Conservation (phyloP, 176 grass and related monocot genomes). For the Luzula sylvatica region DNA sequence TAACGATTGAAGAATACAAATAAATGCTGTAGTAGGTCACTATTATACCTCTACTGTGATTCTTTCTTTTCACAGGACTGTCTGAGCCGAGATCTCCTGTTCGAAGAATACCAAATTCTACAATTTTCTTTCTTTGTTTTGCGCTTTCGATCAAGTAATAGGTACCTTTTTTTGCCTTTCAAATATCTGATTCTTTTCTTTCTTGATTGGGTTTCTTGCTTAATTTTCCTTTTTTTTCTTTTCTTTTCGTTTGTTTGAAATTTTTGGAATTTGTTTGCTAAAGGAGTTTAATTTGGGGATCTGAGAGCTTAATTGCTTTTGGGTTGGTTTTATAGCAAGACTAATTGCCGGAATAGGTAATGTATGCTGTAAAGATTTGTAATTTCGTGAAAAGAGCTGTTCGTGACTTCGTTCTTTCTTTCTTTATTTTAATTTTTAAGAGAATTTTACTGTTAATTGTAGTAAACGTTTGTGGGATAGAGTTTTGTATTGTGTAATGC, state of each 20-base stretch:
- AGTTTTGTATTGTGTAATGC: slow-evolving; percentile 13
- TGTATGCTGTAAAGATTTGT: background rate
- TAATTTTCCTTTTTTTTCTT: background rate
- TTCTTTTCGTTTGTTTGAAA: slow-evolving; percentile 4
- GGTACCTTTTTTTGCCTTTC: slow-evolving; percentile 4
- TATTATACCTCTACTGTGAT: background rate
- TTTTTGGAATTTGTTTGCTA: slow-evolving; percentile 4
- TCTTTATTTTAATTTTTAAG: background rate
- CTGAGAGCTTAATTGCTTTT: background rate
- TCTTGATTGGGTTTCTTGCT: background rate
- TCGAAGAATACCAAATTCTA: background rate
- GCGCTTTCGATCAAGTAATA: background rate
- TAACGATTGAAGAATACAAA: no score
- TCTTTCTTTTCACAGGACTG: no score
- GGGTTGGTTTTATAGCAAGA: background rate
- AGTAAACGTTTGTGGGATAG: background rate
- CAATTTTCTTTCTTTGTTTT: background rate
- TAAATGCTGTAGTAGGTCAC: background rate
- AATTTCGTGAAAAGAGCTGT: background rate
- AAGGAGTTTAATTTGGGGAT: slow-evolving; percentile 21
- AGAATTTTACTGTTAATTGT: background rate
- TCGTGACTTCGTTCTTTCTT: background rate
- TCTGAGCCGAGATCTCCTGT: background rate
- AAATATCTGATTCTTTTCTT: background rate
- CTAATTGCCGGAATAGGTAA: background rate